Evolutionary conservation across 768 basidiomycete species (phyloP).

Genomic region (Suillus plorans): DNA sequence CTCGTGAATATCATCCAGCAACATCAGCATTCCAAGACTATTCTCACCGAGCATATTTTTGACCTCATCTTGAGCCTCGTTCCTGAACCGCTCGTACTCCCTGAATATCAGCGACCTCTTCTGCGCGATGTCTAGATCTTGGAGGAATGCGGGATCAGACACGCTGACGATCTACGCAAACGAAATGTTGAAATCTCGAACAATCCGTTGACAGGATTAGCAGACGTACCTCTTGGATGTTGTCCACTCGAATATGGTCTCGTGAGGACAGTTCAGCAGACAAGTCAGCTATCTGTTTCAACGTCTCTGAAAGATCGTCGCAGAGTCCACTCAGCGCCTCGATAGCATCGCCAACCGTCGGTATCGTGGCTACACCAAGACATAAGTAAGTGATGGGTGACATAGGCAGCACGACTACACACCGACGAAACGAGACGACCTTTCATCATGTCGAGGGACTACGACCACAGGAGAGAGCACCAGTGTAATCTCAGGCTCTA

Average conservation of each 20-base stretch:
- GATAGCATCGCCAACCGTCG: slow-evolving; percentile 73
- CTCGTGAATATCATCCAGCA: not conserved
- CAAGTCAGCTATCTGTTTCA: slow-evolving; percentile 68
- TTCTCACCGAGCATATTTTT: slow-evolving; percentile 57
- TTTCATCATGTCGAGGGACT: slow-evolving; percentile 57
- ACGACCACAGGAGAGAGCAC: slow-evolving; percentile 69
- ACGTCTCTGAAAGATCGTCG: slow-evolving; percentile 54
- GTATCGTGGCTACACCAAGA: slow-evolving; percentile 57
- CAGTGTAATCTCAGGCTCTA: slow-evolving; percentile 71
- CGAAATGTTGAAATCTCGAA: slow-evolving; percentile 3
- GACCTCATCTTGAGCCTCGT: slow-evolving; percentile 43
- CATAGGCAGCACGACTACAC: slow-evolving; percentile 17
- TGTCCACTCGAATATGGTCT: slow-evolving; percentile 69
- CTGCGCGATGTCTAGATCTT: slow-evolving; percentile 67
- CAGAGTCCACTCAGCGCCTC: slow-evolving; percentile 64
- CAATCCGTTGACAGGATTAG: not conserved
- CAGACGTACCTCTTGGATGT: slow-evolving; percentile 63
- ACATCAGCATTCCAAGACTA: not conserved
- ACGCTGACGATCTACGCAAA: slow-evolving; percentile 45
- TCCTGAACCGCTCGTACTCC: slow-evolving; percentile 51
- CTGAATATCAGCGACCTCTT: slow-evolving; percentile 65
- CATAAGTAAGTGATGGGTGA: not conserved
- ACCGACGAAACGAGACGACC: slow-evolving; percentile 58
- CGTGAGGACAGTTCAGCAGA: slow-evolving; percentile 69
- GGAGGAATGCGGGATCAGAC: slow-evolving; percentile 54